These are phyloP conservation scores for Apophysomyces ossiformis DNA, from an alignment of 371 early-diverging fungal genomes.

Conservation along the genomic window DNA sequence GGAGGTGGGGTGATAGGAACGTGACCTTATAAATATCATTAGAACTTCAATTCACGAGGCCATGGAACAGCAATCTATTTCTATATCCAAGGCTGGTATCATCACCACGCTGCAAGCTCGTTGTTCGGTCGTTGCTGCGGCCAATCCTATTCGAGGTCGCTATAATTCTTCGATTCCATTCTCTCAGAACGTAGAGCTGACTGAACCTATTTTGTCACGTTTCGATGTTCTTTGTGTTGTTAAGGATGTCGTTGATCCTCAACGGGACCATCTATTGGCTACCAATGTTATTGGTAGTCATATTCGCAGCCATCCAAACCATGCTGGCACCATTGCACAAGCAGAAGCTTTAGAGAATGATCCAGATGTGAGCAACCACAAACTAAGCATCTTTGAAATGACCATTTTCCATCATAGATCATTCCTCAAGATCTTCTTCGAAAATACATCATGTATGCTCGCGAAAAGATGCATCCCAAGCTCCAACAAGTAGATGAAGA, in stretches of 20 bases:
- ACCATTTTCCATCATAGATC: constrained; percentile 41
- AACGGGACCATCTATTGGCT: constrained; percentile 91
- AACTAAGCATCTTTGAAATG: not conserved
- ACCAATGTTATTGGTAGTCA: constrained; percentile 95
- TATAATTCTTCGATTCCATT: constrained; percentile 97
- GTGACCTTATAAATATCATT: not conserved
- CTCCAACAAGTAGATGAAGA: constrained; percentile 89
- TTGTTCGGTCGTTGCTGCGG: constrained; percentile 97
- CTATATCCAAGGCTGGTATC: constrained; percentile 98
- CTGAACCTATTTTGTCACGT: constrained; percentile 99
- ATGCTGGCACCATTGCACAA: constrained; percentile 44
- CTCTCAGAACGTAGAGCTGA: constrained; percentile 98
- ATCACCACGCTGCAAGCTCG: constrained; percentile 97
- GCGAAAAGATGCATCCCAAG: constrained; percentile 86
- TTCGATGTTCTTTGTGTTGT: constrained; percentile 99
- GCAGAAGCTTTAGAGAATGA: constrained; percentile 47
- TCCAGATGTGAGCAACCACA: constrained; percentile 39
- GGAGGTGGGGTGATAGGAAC: constrained; percentile 1
- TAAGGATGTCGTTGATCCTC: constrained; percentile 91
- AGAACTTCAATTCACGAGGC: constrained; percentile 96
- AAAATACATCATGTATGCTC: constrained; percentile 98
- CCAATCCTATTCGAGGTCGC: constrained; percentile 98
- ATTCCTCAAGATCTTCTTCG: constrained; percentile 88
- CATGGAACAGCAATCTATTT: constrained; percentile 99
- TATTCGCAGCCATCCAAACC: constrained; percentile 85